These are phyloP conservation scores for Adansonia gregorii DNA, from an alignment of 441 rosid species.

Conservation along the genomic window DNA sequence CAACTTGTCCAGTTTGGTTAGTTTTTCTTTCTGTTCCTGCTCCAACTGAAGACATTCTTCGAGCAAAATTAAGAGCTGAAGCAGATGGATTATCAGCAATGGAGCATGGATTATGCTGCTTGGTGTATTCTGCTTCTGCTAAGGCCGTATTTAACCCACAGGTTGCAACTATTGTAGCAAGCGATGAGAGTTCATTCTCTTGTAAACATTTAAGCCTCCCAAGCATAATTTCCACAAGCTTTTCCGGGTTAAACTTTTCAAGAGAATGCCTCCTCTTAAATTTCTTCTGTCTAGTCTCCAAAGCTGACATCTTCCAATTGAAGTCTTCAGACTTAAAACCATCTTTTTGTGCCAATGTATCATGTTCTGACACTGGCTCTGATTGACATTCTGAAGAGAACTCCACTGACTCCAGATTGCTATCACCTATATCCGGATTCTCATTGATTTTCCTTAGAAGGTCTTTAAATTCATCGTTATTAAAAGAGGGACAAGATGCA, in stretches of 20 bases:
- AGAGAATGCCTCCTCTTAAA: slow-evolving; percentile 64
- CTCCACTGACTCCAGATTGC: slow-evolving; percentile 49
- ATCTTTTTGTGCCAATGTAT: slow-evolving; percentile 38
- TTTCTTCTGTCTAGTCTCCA: slow-evolving; percentile 49
- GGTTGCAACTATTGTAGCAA: slow-evolving; percentile 88
- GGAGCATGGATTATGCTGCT: slow-evolving; percentile 37
- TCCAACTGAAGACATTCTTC: slow-evolving; percentile 49
- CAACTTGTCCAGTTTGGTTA: slow-evolving; percentile 34
- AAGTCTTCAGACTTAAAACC: slow-evolving; percentile 35
- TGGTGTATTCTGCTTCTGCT: slow-evolving; percentile 60
- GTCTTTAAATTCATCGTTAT: slow-evolving; percentile 71
- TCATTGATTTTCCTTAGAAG: slow-evolving; percentile 71
- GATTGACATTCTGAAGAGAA: slow-evolving; percentile 59
- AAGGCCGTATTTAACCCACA: slow-evolving; percentile 89
- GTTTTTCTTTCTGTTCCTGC: slow-evolving; percentile 38
- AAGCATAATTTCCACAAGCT: slow-evolving; percentile 73
- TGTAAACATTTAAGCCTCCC: slow-evolving; percentile 81
- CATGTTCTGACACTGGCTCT: slow-evolving; percentile 58
- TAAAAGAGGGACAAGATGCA: slow-evolving; percentile 55
- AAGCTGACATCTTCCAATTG: slow-evolving; percentile 35
- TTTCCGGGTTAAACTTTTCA: slow-evolving; percentile 54
- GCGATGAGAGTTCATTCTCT: slow-evolving; percentile 88
- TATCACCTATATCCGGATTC: slow-evolving; percentile 60
- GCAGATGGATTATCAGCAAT: slow-evolving; percentile 29
- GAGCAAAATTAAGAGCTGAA: slow-evolving; percentile 34